Evolutionary conservation across 768 basidiomycete genomes (phyloP), one percentile per base, ranked within the genome.

Genomic region (Boletus rufocinnamomeus): DNA sequence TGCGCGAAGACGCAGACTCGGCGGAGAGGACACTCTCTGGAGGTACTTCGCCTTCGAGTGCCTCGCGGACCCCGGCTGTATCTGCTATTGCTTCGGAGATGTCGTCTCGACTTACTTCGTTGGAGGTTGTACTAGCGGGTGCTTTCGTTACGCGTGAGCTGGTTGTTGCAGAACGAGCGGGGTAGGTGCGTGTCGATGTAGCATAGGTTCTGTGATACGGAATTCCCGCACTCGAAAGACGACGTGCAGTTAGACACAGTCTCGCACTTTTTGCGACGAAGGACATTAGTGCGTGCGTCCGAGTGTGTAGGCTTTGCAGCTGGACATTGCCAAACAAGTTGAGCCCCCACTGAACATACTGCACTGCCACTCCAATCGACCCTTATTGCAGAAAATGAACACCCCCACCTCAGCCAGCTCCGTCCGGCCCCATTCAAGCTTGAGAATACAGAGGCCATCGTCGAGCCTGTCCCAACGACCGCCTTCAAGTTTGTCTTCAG

Each of bases 401-500:
- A 65, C 66, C 4, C 65, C 68, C 37, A 60, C 50, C 40, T 69
- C 65, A 11, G 48, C 46, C 35, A 54, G 35, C 43, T 57, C 58
- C 7, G 43, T 40, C 16, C 66, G 57, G 50, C 63, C 71, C 10
- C 69, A 70, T 14, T 67, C 70, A 16, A 58, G 27, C 63, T 62
- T 23, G 63, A 56, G 54, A 34, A 13, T 25, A 47, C 66, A 67
- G 59, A 67, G 71, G 48, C 70, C 73, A 59, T 72, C 64, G 58
- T 74, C 75, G 25, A 81, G 68, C 69, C 73, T 66, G 58, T 76
- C 79, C 2, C 69, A 75, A 16, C 58, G 80, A 51, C 77, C 82
- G 9, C 64, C 71, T 23, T 84, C 84, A 1, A 84, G 84, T 52
- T 66, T 80, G 25, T 81, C 81, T 9, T 74, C 75, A 72, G 65